phyloP scores from a whole-genome alignment of 345 rosid species.

The Eucalyptus grandis region DNA sequence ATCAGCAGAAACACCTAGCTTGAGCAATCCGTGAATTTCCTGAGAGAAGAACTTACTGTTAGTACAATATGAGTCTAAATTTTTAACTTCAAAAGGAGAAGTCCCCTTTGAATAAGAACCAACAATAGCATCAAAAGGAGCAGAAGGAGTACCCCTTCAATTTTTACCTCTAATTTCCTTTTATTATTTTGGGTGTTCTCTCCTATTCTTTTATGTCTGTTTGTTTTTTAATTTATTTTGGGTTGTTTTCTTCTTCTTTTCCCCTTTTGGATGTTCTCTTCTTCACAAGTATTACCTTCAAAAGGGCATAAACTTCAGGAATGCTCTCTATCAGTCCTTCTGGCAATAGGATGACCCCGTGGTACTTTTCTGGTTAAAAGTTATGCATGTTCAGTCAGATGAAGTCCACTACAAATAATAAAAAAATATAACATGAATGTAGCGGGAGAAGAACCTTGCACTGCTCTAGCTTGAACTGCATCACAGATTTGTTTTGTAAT shows the following conservation, averaged over 20 bases:
- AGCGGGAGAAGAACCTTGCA: conserved; percentile 36
- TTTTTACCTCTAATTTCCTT: not conserved
- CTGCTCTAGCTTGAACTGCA: conserved; percentile 94
- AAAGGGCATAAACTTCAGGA: conserved; percentile 88
- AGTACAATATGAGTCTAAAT: not conserved
- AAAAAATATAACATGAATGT: not conserved
- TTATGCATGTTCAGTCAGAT: not conserved
- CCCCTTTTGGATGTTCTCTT: not conserved
- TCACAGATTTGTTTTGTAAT: conserved; percentile 84
- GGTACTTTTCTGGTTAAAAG: conserved; percentile 57
- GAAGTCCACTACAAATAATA: not conserved
- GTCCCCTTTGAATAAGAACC: not conserved
- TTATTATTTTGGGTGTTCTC: not conserved
- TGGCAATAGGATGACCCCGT: conserved; percentile 92
- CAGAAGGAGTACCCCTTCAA: not conserved
- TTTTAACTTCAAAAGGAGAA: not conserved
- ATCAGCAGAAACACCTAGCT: conserved; percentile 59
- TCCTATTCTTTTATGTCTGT: not conserved
- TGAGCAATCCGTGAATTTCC: conserved; percentile 79
- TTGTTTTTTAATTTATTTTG: not conserved
- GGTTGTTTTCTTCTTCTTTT: not conserved
- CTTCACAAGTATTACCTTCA: conserved; percentile 47
- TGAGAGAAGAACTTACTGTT: conserved; percentile 8
- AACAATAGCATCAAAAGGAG: not conserved
- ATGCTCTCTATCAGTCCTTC: conserved; percentile 98